A percentile compares a stretch with the other conserved stretches of the same genome.
Evolutionary conservation across 129 eudicot genomes (phyloP).

Genomic region (Sambucus nigra): DNA sequence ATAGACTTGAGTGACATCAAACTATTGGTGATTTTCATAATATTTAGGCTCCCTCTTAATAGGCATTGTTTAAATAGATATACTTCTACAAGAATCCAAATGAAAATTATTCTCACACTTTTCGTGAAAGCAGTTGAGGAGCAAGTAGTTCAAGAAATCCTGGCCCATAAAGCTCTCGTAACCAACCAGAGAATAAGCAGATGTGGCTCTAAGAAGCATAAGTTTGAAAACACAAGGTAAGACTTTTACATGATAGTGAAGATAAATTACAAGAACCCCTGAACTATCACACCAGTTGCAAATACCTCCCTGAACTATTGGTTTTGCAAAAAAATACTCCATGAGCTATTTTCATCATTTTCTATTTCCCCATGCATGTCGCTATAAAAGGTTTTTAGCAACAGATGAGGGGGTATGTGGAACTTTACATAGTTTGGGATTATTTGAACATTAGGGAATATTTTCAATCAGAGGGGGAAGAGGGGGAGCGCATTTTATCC

Average conservation of each 20-base stretch:
- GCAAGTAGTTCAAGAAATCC: constrained; percentile 82
- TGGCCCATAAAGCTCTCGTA: constrained; percentile 83
- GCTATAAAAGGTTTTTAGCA: no score
- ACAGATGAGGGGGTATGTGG: no score
- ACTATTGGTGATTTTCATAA: background rate
- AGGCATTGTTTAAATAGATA: background rate
- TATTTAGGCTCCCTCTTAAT: background rate
- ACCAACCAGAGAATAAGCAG: constrained; percentile 93
- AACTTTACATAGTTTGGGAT: no score
- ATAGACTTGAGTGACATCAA: background rate
- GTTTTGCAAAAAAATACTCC: no score
- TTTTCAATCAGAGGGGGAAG: no score
- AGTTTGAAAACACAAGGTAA: constrained; percentile 8
- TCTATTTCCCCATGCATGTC: no score
- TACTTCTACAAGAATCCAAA: background rate
- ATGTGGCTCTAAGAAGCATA: constrained; percentile 45
- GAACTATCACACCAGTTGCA: no score
- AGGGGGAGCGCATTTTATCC: no score
- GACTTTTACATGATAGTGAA: background rate
- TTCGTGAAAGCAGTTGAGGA: constrained; percentile 69
- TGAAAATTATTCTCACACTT: constrained; percentile 53
- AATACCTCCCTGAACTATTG: no score
- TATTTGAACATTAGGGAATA: no score
- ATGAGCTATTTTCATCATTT: no score
- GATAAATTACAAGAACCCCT: no score